Evolutionary conservation across 768 basidiomycete species (phyloP).

Genomic region (Mycena venus): DNA sequence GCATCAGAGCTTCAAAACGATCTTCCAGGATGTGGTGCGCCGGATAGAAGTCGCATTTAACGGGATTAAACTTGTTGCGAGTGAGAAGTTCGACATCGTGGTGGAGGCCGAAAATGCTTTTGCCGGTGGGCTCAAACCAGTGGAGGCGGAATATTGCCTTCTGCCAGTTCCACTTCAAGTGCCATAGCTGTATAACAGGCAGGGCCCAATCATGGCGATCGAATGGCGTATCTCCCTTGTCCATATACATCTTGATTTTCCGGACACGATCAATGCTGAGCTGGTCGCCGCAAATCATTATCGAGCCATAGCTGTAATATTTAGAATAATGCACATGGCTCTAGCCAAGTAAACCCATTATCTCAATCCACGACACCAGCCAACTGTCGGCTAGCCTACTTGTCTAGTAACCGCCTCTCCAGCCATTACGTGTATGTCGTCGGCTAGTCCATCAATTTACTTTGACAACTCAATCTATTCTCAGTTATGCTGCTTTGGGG

Average conservation of each 20-base stretch:
- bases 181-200: slow-evolving; percentile 36
- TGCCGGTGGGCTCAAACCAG: slow-evolving; percentile 8
- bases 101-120: slow-evolving; percentile 23
- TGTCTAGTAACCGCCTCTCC: too few species aligned
- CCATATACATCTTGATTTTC: slow-evolving; percentile 29
- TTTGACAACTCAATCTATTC: too few species aligned
- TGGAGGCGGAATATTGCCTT: slow-evolving; percentile 31
- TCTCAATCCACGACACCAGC: too few species aligned
- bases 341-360: too few species aligned
- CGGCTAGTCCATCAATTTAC: too few species aligned
- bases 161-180: slow-evolving; percentile 34
- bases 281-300: slow-evolving; percentile 36
- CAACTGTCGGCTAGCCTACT: too few species aligned
- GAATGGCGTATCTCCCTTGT: slow-evolving; percentile 14
- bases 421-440: too few species aligned
- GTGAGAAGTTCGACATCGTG: slow-evolving; percentile 1
- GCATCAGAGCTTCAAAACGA: slow-evolving; percentile 24
- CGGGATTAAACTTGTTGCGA: slow-evolving; percentile 30
- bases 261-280: slow-evolving; percentile 31
- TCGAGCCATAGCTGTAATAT: too few species aligned
- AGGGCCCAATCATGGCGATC: slow-evolving; percentile 31
- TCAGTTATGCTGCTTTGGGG: too few species aligned
- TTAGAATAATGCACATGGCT: too few species aligned
- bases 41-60: slow-evolving; percentile 33
- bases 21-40: slow-evolving; percentile 31